Conservation (phyloP, 768 basidiomycete genomes). For the Baorangia bicolor region DNA sequence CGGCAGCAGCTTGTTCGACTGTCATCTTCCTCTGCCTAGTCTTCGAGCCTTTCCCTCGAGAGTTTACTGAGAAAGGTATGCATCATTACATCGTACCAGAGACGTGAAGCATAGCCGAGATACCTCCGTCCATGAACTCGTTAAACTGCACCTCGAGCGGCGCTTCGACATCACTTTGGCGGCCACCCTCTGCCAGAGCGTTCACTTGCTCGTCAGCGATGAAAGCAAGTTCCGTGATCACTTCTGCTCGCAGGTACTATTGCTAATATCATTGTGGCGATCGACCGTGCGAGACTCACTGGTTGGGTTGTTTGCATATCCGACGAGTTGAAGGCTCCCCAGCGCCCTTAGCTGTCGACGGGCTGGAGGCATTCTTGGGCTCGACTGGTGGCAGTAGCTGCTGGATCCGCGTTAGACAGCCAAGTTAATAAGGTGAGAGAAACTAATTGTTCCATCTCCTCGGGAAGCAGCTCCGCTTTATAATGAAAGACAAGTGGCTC, state of each 20-base stretch:
- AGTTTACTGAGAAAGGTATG: constrained; percentile 18
- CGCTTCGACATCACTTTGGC: neutral
- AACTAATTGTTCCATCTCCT: neutral
- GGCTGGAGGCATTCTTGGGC: constrained; percentile 21
- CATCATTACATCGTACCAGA: neutral
- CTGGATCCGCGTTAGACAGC: neutral
- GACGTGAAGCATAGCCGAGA: neutral
- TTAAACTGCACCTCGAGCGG: constrained; percentile 25
- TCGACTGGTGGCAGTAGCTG: neutral
- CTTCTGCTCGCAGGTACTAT: constrained; percentile 12
- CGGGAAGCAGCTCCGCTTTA: constrained; percentile 3
- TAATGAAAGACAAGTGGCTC: constrained; percentile 1
- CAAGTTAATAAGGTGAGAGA: neutral
- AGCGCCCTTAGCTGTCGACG: constrained; percentile 16
- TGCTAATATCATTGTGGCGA: neutral
- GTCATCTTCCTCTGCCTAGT: constrained; percentile 22
- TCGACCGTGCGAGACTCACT: constrained; percentile 14
- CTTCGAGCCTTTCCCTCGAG: constrained; percentile 21
- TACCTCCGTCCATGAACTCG: constrained; percentile 32
- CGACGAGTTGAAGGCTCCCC: constrained; percentile 22
- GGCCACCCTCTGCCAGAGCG: neutral
- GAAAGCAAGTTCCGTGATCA: constrained; percentile 29
- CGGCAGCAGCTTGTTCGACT: constrained; percentile 21
- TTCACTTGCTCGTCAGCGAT: constrained; percentile 14
- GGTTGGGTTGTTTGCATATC: constrained; percentile 24